Base-by-base conservation (phyloP, 2,329 filamentous ascomycete species). In the Dactylellina parvicollis region DNA sequence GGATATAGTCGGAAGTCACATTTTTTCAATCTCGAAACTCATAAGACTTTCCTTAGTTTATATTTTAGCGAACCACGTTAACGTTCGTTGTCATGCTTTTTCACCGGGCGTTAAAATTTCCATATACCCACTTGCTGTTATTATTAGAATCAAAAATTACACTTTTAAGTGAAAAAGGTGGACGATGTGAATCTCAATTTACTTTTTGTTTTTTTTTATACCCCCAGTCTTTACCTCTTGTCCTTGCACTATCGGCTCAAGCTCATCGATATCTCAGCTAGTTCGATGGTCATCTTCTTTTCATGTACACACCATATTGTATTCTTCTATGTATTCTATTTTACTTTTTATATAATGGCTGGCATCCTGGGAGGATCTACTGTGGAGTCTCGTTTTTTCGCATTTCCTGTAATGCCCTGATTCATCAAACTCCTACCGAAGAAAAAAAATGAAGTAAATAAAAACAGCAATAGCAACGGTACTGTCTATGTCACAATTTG, bases 61-160 rank as follows among this genome's bases (percentile, higher is more conserved):
- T 38, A 36, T 18, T 40, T 47, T 59, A 69, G 64, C 62, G 62
- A 44, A 22, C 16, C 20, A 30, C 26, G 26, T 56, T 42, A 22
- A 30, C 24, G 22, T 66, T 49, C 30, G 7, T 52, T 56, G 2
- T 26, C 20, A 49, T 22, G 20, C 20, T 20, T 36, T 50, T 10
- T 22, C 18, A 59, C 44, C 62, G 34, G 62, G 62, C 62, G 62
- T 67, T 59, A 59, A 50, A 57, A 66, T 66, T 44, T 38, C 32
- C 28, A 57, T 67, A 67, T 67, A 67, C 62, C 62, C 62, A 28
- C 22, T 44, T 64, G 47, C 47, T 64, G 34, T 54, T 49, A n/a
- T 49, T 49, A 10, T 49, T 49, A 26, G 20, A 26, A 28, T 49
- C 24, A 49, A 9, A 5, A n/a, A 26, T 42, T 26, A 42, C 14